These are phyloP conservation scores for Geranium incanum DNA, from an alignment of 441 rosid genomes.

Conservation along the genomic window DNA sequence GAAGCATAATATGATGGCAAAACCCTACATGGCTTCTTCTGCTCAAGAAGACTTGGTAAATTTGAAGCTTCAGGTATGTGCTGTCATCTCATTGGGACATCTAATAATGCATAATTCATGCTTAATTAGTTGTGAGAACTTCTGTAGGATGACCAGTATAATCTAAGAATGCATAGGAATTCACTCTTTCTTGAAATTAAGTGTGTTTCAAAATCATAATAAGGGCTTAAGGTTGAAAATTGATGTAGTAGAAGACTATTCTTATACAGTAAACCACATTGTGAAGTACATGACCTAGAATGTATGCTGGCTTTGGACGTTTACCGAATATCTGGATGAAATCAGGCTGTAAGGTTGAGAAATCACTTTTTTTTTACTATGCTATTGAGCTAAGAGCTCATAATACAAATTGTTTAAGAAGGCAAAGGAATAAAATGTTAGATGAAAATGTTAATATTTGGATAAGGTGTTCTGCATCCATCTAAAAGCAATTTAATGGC, in stretches of 20 bases:
- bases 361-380: background rate
- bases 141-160: background rate
- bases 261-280: background rate
- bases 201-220: background rate
- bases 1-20: slow-evolving; percentile 65
- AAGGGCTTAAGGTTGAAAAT: slow-evolving; percentile 2
- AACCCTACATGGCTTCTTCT: slow-evolving; percentile 39
- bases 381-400: background rate
- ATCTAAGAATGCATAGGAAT: background rate
- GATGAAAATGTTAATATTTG: background rate
- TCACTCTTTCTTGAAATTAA: background rate
- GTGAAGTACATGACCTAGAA: background rate
- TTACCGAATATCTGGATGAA: background rate
- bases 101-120: slow-evolving; percentile 13
- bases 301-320: background rate
- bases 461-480: background rate
- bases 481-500: background rate
- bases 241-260: slow-evolving; percentile 2
- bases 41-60: slow-evolving; percentile 69
- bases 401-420: background rate
- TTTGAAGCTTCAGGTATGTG: slow-evolving; percentile 82
- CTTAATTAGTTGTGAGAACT: background rate
- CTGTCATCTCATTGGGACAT: slow-evolving; percentile 17
- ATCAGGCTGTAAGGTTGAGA: background rate
- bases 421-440: background rate